phyloP scores from a whole-genome alignment of 441 rosid genomes.

The Pelargonium cotyledonis region DNA sequence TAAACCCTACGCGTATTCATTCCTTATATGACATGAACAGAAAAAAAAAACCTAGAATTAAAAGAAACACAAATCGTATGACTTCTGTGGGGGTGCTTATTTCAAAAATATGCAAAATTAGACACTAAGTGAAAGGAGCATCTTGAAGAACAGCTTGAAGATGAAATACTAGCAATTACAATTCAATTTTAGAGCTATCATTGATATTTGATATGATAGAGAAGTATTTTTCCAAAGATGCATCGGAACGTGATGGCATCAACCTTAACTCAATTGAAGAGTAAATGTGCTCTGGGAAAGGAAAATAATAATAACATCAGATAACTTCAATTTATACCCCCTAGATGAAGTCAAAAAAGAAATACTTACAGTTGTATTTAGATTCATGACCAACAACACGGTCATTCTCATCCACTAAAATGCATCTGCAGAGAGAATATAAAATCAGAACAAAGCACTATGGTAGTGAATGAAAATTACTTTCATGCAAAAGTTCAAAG shows the following conservation, averaged over 20 bases:
- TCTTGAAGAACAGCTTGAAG: too few relatives aligned
- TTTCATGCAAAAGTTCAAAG: too few relatives aligned
- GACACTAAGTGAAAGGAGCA: too few relatives aligned
- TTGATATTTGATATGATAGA: background rate
- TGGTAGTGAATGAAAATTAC: too few relatives aligned
- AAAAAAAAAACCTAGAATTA: too few relatives aligned
- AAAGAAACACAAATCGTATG: too few relatives aligned
- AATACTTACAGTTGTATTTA: background rate
- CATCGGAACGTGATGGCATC: background rate
- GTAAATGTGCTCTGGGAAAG: background rate
- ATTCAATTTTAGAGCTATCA: too few relatives aligned
- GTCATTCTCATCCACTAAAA: background rate
- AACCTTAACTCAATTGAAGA: background rate
- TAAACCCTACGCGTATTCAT: too few relatives aligned
- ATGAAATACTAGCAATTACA: too few relatives aligned
- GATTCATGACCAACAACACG: background rate
- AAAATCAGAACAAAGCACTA: background rate
- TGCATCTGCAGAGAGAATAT: background rate
- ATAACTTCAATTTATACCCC: background rate
- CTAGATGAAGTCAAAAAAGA: background rate
- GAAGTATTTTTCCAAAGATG: background rate
- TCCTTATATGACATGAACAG: too few relatives aligned
- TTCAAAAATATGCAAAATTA: too few relatives aligned
- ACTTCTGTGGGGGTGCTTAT: too few relatives aligned
- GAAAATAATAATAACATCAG: background rate